Conservation (phyloP, 108 stramenopile species). For the Skeletonema costatum region DNA sequence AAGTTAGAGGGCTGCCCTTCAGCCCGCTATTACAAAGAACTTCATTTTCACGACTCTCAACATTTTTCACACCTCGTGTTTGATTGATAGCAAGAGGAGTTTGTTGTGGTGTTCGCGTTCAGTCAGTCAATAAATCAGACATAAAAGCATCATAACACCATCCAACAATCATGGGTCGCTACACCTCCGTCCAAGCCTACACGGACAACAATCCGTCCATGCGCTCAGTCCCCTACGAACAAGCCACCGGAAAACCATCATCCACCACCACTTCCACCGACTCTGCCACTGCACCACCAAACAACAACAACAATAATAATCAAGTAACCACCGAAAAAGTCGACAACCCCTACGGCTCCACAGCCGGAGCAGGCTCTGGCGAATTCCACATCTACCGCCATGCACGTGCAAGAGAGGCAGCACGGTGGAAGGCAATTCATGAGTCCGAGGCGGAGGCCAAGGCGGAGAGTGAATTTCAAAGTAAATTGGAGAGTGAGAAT, state of each 20-base stretch:
- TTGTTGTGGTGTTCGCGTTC: too few species aligned
- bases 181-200: conserved; percentile 86
- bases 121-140: too few species aligned
- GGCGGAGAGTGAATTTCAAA: conserved; percentile 54
- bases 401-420: conserved; percentile 81
- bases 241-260: conserved; percentile 58
- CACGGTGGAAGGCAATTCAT: conserved; percentile 72
- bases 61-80: too few species aligned
- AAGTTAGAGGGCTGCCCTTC: too few species aligned
- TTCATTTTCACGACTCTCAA: too few species aligned
- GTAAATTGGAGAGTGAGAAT: conserved; percentile 22
- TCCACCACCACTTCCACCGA: neutral
- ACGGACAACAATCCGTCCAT: conserved; percentile 81
- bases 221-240: conserved; percentile 75
- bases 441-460: conserved; percentile 47
- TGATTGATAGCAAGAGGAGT: too few species aligned
- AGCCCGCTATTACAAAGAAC: too few species aligned
- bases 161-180: conserved; percentile 70
- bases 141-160: neutral
- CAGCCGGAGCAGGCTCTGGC: conserved; percentile 85
- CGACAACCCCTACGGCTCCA: conserved; percentile 89
- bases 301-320: conserved; percentile 6
- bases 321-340: conserved; percentile 81
- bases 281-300: conserved; percentile 5
- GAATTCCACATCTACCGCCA: conserved; percentile 94